Evolutionary conservation across 176 grass and related monocot species (phyloP).

Genomic region (Oropetium thomaeum): DNA sequence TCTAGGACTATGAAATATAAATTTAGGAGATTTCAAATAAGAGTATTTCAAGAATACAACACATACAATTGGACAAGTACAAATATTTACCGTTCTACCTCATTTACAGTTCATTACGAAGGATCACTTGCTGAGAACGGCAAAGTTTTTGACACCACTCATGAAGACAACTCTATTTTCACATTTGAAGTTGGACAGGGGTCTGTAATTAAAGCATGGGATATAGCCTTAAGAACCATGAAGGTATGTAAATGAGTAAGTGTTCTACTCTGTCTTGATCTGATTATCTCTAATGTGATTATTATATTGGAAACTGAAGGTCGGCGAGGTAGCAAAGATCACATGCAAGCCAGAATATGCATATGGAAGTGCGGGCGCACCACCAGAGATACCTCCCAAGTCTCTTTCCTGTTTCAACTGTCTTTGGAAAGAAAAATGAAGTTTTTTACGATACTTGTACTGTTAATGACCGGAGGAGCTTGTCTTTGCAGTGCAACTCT

Average conservation of each 20-base stretch:
- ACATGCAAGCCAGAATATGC: slow-evolving; percentile 95
- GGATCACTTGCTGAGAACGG: slow-evolving; percentile 82
- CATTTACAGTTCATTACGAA: slow-evolving; percentile 84
- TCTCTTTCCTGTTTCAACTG: slow-evolving; percentile 32
- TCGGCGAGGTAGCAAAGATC: slow-evolving; percentile 91
- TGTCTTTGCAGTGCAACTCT: slow-evolving; percentile 72
- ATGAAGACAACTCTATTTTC: slow-evolving; percentile 95
- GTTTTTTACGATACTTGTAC: background rate
- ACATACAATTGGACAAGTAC: background rate
- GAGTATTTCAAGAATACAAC: background rate
- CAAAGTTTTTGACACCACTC: slow-evolving; percentile 91
- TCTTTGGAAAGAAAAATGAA: background rate
- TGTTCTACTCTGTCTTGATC: background rate
- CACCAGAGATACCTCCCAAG: slow-evolving; percentile 93
- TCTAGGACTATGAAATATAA: background rate
- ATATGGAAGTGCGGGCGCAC: slow-evolving; percentile 81
- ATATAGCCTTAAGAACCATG: slow-evolving; percentile 92
- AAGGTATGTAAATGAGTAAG: slow-evolving; percentile 46
- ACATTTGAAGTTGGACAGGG: slow-evolving; percentile 88
- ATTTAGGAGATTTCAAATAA: background rate
- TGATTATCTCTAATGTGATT: slow-evolving; percentile 2
- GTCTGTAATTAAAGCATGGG: slow-evolving; percentile 90
- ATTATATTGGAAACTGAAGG: slow-evolving; percentile 46
- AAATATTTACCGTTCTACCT: slow-evolving; percentile 13
- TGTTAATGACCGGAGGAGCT: slow-evolving; percentile 10